Conservation (phyloP, 2,329 filamentous ascomycete genomes). For the Aspergillus intermedius region DNA sequence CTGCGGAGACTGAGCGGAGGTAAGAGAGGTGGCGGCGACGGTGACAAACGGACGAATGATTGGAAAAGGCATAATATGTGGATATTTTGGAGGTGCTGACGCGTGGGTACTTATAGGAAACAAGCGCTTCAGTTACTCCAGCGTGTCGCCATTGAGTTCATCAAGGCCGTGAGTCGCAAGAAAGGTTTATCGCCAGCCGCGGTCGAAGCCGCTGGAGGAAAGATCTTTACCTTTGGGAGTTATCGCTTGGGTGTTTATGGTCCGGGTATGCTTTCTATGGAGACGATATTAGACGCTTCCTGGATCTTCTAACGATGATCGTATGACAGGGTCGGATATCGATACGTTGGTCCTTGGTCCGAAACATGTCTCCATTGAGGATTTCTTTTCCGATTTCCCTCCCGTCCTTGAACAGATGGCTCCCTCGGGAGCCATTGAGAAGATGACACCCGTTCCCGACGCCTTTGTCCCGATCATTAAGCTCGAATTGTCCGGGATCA, state of each 20-base stretch:
- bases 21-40: slow-evolving; percentile 27
- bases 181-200: slow-evolving; percentile 70
- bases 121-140: slow-evolving; percentile 71
- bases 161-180: slow-evolving; percentile 68
- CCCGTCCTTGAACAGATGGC: slow-evolving; percentile 69
- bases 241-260: slow-evolving; percentile 91
- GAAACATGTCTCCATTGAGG: slow-evolving; percentile 77
- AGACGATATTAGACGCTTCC: neutral
- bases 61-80: neutral
- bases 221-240: slow-evolving; percentile 93
- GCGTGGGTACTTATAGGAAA: slow-evolving; percentile 44
- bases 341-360: slow-evolving; percentile 91
- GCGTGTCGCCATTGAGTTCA: slow-evolving; percentile 75
- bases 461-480: slow-evolving; percentile 97
- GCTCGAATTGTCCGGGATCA: slow-evolving; percentile 82
- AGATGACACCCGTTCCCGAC: slow-evolving; percentile 77
- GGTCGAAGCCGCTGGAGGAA: slow-evolving; percentile 77
- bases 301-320: slow-evolving; percentile 2
- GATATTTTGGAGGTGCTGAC: slow-evolving; percentile 7
- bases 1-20: slow-evolving; percentile 77
- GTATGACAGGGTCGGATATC: slow-evolving; percentile 75
- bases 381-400: slow-evolving; percentile 92
- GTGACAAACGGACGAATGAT: neutral
- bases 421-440: slow-evolving; percentile 70
- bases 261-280: slow-evolving; percentile 48